A percentile compares a stretch with the other conserved stretches of the same genome.
Evolutionary conservation across 2,329 filamentous ascomycete genomes (phyloP).

Genomic region (Orbilia brochopaga): DNA sequence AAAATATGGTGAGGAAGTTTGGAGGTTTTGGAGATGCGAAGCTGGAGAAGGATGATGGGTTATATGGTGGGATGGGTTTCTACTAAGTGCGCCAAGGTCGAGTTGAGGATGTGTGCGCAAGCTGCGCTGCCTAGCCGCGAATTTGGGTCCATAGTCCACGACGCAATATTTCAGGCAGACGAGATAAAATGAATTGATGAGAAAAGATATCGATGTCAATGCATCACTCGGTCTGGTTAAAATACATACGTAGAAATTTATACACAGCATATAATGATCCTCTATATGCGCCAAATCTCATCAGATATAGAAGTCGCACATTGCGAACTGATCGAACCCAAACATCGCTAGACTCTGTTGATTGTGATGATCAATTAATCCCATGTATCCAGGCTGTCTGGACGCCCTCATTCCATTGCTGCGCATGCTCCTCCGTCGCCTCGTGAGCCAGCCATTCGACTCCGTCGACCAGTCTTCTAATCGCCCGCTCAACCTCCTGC

Average conservation of each 20-base stretch:
- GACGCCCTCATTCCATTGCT: slow-evolving; percentile 24
- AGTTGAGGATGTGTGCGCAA: slow-evolving; percentile 27
- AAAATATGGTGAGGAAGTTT: not conserved
- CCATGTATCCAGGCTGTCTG: slow-evolving; percentile 34
- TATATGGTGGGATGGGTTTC: slow-evolving; percentile 2
- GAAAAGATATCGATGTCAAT: too few species aligned
- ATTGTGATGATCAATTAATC: slow-evolving; percentile 18
- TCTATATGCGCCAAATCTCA: too few species aligned
- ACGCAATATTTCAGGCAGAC: not conserved
- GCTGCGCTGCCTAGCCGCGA: slow-evolving; percentile 25
- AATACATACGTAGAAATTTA: too few species aligned
- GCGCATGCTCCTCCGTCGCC: slow-evolving; percentile 39
- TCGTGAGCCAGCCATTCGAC: slow-evolving; percentile 45
- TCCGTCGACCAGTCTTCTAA: slow-evolving; percentile 37
- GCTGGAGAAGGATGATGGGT: too few species aligned
- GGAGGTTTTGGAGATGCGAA: not conserved
- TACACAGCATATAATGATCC: too few species aligned
- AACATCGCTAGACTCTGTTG: not conserved
- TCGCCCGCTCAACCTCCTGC: slow-evolving; percentile 43
- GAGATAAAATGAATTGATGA: not conserved
- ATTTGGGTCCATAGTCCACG: not conserved
- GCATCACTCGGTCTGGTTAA: too few species aligned
- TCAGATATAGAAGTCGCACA: too few species aligned
- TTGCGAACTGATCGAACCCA: too few species aligned
- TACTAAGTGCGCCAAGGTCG: slow-evolving; percentile 1